Conservation (phyloP, 2,329 filamentous ascomycete genomes). For the Aspergillus neotritici region DNA sequence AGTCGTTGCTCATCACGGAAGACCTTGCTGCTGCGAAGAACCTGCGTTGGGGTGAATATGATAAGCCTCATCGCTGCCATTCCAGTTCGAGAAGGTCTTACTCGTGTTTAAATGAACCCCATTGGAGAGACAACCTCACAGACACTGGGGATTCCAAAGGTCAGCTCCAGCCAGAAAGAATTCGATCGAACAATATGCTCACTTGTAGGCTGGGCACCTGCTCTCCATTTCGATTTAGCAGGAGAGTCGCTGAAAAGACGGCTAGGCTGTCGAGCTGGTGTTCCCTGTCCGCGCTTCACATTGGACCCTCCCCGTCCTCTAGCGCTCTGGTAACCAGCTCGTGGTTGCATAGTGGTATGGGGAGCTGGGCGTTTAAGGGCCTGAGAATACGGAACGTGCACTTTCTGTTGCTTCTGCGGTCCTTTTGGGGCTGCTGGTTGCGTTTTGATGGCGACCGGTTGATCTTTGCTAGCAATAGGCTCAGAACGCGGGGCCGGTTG, state of each 20-base stretch:
- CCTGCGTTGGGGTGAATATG: conserved; percentile 4
- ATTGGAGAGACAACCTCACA: conserved; percentile 15
- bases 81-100: conserved; percentile 8
- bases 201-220: conserved; percentile 15
- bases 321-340: not conserved
- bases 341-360: not conserved
- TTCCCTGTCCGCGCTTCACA: conserved; percentile 1
- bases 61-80: not conserved
- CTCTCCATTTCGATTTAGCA: conserved; percentile 23
- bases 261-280: conserved; percentile 4
- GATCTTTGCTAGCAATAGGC: not conserved
- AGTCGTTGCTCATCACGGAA: conserved; percentile 1
- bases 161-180: not conserved
- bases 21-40: conserved; percentile 17
- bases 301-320: conserved; percentile 7
- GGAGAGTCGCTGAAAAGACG: conserved; percentile 18
- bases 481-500: not conserved
- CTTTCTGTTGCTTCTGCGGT: too few species aligned
- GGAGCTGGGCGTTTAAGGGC: not conserved
- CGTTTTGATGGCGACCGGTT: not conserved
- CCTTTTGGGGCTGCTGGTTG: not conserved
- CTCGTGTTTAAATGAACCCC: conserved; percentile 20
- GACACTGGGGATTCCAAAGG: conserved; percentile 5
- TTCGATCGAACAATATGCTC: conserved; percentile 1
- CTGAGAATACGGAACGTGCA: not conserved